Evolutionary conservation across 1,139 yeast species (phyloP).

Genomic region (Nakaseomyces delphensis): DNA sequence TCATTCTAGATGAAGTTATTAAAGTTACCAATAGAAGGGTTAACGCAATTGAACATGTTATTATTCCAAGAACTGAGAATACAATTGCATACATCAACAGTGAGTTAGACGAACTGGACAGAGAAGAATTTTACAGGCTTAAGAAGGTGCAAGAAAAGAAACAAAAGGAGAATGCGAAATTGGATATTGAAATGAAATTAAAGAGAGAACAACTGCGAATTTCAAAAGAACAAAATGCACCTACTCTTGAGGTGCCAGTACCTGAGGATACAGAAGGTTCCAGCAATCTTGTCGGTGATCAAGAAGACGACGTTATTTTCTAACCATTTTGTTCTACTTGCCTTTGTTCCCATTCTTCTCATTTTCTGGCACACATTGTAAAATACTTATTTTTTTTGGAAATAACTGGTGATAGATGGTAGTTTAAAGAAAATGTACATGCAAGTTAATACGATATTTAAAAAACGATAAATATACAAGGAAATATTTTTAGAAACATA

Average conservation of each 20-base stretch:
- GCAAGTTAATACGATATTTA: neutral
- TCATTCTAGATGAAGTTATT: constrained; percentile 92
- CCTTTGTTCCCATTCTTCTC: too few species aligned
- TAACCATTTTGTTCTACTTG: constrained; percentile 19
- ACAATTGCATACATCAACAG: constrained; percentile 90
- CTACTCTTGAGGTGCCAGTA: constrained; percentile 7
- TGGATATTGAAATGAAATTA: constrained; percentile 31
- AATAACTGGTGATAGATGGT: neutral
- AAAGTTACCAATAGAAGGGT: constrained; percentile 97
- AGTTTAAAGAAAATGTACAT: neutral
- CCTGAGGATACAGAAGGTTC: constrained; percentile 15
- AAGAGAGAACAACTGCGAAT: constrained; percentile 18
- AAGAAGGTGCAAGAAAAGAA: constrained; percentile 94
- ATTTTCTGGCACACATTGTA: too few species aligned
- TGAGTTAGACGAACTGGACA: constrained; percentile 92
- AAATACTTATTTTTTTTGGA: neutral
- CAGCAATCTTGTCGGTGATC: constrained; percentile 35
- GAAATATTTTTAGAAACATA: neutral
- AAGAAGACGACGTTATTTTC: constrained; percentile 44
- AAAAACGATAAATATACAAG: neutral
- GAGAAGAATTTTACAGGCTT: constrained; percentile 94
- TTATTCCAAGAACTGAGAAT: constrained; percentile 94
- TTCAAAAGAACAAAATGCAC: neutral
- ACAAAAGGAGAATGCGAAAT: constrained; percentile 43
- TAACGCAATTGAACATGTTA: constrained; percentile 96